Evolutionary conservation across 257 asterid genomes (phyloP), one percentile per base, ranked within the genome.

Genomic region (Salvia hispanica): DNA sequence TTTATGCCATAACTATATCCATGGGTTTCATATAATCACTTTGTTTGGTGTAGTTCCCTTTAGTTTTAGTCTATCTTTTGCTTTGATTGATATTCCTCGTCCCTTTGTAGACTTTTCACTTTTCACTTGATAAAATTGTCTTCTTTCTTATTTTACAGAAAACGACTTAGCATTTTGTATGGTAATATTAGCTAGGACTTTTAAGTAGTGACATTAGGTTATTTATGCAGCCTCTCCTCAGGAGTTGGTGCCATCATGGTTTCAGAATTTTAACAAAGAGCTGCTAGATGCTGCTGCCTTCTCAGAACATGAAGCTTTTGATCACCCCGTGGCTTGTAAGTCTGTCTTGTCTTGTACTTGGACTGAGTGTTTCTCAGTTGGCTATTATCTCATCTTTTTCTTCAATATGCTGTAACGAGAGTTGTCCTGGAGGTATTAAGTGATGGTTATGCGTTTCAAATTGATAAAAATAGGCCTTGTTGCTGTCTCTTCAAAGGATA

Each of bases 321-420:
- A 94, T 70, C 97, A 91, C 84, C 99, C 99, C 11, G 99, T 94
- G 79, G 94, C 99, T 52, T 94, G 99, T 94, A 86, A 79, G 95
- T 25, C 31, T 53, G 50, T 57, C 14, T 58, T 53, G 50, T 59
- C 16, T 58, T 46, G 45, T 61, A 25, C 60, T 65, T 66, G 69
- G 69, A 61, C 58, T 42, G 16, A 48, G 4, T 54, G 63, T 65
- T 75, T 64, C 59, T 52, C 37, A 5, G 21, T 52, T 42, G 36
- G 52, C 40, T 47, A 51, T 15, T 36, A n/a, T 46, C 37, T 40
- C 58, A 36, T 60, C 52, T 16, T 61, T 55, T 28, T 58, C 67
- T 59, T 64, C 52, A 12, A 55, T 40, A 34, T 51, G 40, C 28
- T 71, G 64, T 58, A 51, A 31, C 73, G 58, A 59, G 69, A 61